Base-by-base conservation (phyloP, 345 rosid species). In the Erucastrum elatum region DNA sequence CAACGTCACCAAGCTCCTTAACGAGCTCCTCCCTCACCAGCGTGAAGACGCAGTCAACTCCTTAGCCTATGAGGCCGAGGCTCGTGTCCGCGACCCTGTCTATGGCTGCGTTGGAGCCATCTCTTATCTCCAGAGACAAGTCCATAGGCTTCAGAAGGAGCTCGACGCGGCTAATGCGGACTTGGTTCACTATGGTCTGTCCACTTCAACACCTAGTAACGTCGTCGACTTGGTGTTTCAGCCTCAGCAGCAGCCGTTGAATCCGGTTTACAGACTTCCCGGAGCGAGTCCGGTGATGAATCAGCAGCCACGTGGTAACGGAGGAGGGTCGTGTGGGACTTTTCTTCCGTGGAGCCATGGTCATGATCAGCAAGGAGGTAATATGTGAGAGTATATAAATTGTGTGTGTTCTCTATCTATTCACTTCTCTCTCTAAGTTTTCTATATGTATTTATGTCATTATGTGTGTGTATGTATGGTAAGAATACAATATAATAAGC, bases 1-100 rank as follows among this genome's bases (percentile, higher is more conserved):
- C 84, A 94, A 94, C 67, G 96, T 92, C 61, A 89, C 93, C 0
- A 94, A 94, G 86, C 97, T 94, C 53, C 94, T 94, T 31, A 92
- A 87, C 65, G 97, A 94, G 64, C 90, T 94, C 29, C 91, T 82
- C 33, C 98, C 98, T 61, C 94, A 90, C 84, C 98, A 94, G 72
- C 85, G 98, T 73, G 94, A 94, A 80, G 98, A 94, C 66, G 98
- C 98, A 2, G 98, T 92, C 71, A 92, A 90, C 74, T 94, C 98
- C 34, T 87, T 94, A 56, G 96, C 98, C 71, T 94, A 90, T 37
- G 98, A 94, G 81, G 98, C 98, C 1, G 98, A 94, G 84, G 98
- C 98, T 8, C 80, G 98, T 64, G 94, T 94, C 26, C 86, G 96
- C 33, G 98, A 94, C 68, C 98, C 98, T 0, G 97, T 94, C 64